Conservation (phyloP, 2,329 filamentous ascomycete genomes). For the Trichoderma cornu-damae region DNA sequence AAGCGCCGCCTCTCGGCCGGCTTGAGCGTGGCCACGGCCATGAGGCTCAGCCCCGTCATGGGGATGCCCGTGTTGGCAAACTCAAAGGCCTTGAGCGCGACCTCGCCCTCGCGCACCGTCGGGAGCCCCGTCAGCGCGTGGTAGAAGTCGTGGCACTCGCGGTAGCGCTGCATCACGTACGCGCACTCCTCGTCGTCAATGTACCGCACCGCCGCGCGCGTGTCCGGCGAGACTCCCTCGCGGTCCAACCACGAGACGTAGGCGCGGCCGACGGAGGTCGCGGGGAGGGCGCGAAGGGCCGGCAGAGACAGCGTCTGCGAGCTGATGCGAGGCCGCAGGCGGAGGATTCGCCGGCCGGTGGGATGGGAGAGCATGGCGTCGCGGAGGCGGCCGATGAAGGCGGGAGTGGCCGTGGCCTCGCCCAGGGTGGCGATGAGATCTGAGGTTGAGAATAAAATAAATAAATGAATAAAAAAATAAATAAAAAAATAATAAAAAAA, state of each 20-base stretch:
- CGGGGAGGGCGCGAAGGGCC: conserved; percentile 65
- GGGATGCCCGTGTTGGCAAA: conserved; percentile 91
- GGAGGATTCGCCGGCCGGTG: conserved; percentile 85
- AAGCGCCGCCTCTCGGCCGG: conserved; percentile 72
- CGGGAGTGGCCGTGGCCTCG: conserved; percentile 89
- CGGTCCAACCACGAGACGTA: conserved; percentile 91
- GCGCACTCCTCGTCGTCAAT: conserved; percentile 94
- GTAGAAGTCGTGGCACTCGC: conserved; percentile 97
- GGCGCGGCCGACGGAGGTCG: conserved; percentile 69
- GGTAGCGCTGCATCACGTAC: conserved; percentile 97
- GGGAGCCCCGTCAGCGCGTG: conserved; percentile 90
- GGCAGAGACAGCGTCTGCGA: conserved; percentile 64
- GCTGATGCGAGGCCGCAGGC: conserved; percentile 81
- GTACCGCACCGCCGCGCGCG: conserved; percentile 74
- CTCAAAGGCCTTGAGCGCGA: conserved; percentile 97
- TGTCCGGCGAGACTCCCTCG: conserved; percentile 90
- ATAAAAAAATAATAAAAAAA: too few species aligned
- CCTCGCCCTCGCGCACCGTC: conserved; percentile 87
- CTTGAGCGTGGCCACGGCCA: conserved; percentile 83
- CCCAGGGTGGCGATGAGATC: conserved; percentile 94
- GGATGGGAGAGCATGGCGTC: conserved; percentile 81
- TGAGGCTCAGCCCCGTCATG: conserved; percentile 85
- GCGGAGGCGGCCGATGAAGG: conserved; percentile 88
- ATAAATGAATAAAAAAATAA: too few species aligned
- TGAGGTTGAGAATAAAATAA: too few species aligned